Base-by-base conservation (phyloP, 2,329 filamentous ascomycete genomes). In the Exophiala bonariae region DNA sequence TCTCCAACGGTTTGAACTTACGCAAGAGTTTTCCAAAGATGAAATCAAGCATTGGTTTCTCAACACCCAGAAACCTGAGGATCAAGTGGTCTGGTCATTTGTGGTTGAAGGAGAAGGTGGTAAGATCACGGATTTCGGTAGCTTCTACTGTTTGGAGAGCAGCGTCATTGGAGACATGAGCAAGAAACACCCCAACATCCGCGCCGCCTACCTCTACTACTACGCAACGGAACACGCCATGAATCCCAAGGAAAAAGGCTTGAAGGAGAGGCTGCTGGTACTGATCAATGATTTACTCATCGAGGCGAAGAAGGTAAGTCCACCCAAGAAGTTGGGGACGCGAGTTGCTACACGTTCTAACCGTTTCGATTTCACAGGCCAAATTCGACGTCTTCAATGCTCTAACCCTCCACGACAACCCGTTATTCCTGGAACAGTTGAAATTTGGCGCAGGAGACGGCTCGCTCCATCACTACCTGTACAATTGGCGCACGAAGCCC, bases 371-470 rank as follows among this genome's bases (percentile, higher is more conserved):
- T n/a, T n/a, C 18, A 34, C 58, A 82, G 74, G 78, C 75, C 63
- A 84, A 86, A 57, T 96, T 97, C 63, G 93, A 99, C 66, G 93
- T 99, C 49, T 95, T 97, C 77, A 99, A 99, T 63, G 92, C 90
- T 0, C 78, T 99, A 45, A 95, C 91, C 0, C 78, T 96, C 31
- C 85, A 96, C 70, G 92, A 99, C 69, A 99, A 99, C 67, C 86
- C 83, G 1, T 78, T 97, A 16, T 97, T 99, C 79, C 77, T 99
- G 4, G 85, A 92, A 64, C 80, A 96, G 58, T 89, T 96, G 64
- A 95, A 95, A 69, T 99, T 96, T 62, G 93, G 92, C 35, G 85
- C 87, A 4, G 93, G 93, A 23, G 93, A 99, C 66, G 93, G 93
- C 37, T 89, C 93, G 67, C 76, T 99, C 60, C 90, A 99, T 69